phyloP scores from a whole-genome alignment of 768 basidiomycete genomes.

The Mycena galopus region DNA sequence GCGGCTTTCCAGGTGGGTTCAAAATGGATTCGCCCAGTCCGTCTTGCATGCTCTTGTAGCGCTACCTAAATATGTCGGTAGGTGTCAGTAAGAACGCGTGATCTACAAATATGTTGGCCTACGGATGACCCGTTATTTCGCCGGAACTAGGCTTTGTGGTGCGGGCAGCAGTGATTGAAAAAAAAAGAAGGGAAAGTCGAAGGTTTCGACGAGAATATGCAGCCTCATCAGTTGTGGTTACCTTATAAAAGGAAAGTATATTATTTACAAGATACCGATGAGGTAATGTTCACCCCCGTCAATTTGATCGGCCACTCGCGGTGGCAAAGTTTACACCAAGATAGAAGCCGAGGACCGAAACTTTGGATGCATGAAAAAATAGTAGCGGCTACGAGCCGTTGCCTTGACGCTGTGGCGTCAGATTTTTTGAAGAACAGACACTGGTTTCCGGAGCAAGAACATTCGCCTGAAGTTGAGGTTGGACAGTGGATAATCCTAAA shows the following conservation, averaged over 20 bases:
- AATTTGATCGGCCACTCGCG: constrained; percentile 7
- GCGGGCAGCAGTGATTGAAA: neutral
- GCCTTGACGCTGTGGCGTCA: neutral
- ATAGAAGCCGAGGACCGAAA: constrained; percentile 5
- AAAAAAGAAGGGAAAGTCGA: neutral
- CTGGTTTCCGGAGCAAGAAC: neutral
- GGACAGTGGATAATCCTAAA: neutral
- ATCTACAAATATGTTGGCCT: neutral
- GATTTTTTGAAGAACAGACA: neutral
- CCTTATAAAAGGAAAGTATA: constrained; percentile 12
- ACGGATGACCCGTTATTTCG: neutral
- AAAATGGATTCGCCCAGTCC: neutral
- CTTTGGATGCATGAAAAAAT: constrained; percentile 16
- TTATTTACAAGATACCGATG: constrained; percentile 1
- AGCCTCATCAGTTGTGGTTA: neutral
- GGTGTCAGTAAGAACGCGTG: neutral
- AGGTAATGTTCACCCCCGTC: neutral
- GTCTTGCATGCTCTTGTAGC: neutral
- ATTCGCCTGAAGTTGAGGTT: neutral
- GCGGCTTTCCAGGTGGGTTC: neutral
- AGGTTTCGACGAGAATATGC: neutral
- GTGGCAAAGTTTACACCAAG: constrained; percentile 6
- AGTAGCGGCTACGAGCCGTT: neutral
- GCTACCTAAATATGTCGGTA: neutral
- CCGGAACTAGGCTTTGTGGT: neutral